Base-by-base conservation (phyloP, 495 filamentous ascomycete genomes). In the Podospora appendiculata region DNA sequence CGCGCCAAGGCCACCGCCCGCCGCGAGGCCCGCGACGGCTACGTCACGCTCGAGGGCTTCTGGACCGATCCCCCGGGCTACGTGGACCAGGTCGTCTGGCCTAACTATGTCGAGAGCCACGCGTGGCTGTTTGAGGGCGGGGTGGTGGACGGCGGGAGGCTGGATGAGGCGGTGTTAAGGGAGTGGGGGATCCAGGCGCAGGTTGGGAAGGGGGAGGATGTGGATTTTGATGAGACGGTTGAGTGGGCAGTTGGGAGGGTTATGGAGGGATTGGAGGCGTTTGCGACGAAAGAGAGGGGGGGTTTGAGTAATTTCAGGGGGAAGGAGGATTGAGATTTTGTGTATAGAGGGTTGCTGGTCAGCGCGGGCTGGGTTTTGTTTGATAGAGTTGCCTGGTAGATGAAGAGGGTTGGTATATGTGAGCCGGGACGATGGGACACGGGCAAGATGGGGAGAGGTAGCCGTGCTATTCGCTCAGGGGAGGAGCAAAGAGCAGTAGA, bases 51-150 rank as follows among this genome's bases (percentile, higher is more conserved):
- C 47, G 86, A 85, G 65, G 91, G 91, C 13, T 96, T 95, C 71
- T 98, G 92, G 93, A 77, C 80, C 16, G 93, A 98, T 65, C 93
- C 93, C 2, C 87, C 87, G 1, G 90, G 88, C 0, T 98, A 96
- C 68, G 90, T 96, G 43, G 93, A 98, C 59, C 78, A 86, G 69
- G 78, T 98, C 51, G 93, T 98, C 4, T 98, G 93, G 93, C 91
- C 90, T 32, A 87, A 90, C 54, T 97, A 95, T 65, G 88, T 86
- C 17, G 72, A 75, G 57, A 78, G 86, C 64, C 90, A 97, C 71
- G 65, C 70, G 50, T 89, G 84, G 72, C 68, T 96, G 57, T 87
- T 96, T 65, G 58, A 83, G 52, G 70, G 71, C 17, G 81, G 78
- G 3, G 76, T 87, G 65, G 83, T 85, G 0, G 76, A 85, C 47